A percentile compares a stretch with the other conserved stretches of the same genome.
These are phyloP conservation scores for Tricholoma matsutake DNA, from an alignment of 768 basidiomycete species.

Conservation along the genomic window DNA sequence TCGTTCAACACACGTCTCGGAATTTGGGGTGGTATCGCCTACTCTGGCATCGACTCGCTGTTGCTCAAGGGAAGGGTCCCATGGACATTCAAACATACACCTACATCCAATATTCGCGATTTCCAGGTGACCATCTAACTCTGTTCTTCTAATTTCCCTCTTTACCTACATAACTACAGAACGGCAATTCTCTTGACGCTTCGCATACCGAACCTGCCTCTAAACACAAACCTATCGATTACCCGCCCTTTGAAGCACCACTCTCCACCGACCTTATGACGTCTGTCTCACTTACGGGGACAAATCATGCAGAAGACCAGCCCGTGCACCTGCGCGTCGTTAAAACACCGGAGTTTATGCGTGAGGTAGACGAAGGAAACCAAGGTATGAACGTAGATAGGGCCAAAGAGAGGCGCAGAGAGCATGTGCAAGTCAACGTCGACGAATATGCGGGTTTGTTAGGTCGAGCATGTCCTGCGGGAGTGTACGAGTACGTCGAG, in stretches of 20 bases:
- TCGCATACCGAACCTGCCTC: constrained; percentile 67
- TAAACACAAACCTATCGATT: constrained; percentile 71
- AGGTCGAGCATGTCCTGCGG: constrained; percentile 90
- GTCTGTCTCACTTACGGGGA: constrained; percentile 84
- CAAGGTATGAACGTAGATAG: constrained; percentile 36
- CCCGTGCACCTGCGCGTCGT: constrained; percentile 81
- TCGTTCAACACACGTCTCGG: constrained; percentile 82
- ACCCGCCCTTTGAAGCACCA: constrained; percentile 85
- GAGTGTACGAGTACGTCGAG: constrained; percentile 94
- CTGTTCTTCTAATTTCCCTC: not conserved
- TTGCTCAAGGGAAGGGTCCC: constrained; percentile 82
- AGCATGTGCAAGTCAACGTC: constrained; percentile 76
- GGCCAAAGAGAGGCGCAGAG: constrained; percentile 35
- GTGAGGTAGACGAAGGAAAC: constrained; percentile 21
- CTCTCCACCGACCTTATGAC: constrained; percentile 93
- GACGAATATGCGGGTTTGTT: constrained; percentile 83
- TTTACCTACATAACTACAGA: constrained; percentile 4
- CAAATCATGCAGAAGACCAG: constrained; percentile 97
- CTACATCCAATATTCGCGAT: constrained; percentile 29
- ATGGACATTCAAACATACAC: constrained; percentile 83
- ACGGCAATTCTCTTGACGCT: constrained; percentile 49
- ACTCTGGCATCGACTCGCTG: constrained; percentile 86
- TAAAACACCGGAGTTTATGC: constrained; percentile 27
- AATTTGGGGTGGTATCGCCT: constrained; percentile 81
- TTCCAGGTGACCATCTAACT: constrained; percentile 20